phyloP scores from a whole-genome alignment of 306 rosid genomes.

The Begonia loranthoides region DNA sequence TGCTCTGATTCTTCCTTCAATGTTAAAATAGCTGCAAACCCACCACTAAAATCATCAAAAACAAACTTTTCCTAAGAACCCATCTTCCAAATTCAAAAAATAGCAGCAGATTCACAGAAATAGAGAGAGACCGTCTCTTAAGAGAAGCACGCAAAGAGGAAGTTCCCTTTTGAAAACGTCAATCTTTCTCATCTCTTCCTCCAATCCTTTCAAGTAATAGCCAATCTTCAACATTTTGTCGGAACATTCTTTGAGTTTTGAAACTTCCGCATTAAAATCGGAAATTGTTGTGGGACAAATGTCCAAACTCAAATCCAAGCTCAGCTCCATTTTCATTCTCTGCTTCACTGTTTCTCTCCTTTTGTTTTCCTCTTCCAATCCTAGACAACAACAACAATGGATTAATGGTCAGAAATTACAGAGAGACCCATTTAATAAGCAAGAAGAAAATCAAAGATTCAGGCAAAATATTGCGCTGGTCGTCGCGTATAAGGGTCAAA shows the following conservation, averaged over 20 bases:
- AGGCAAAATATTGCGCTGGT: conserved; percentile 43
- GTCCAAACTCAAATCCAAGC: conserved; percentile 38
- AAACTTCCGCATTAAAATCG: conserved; percentile 25
- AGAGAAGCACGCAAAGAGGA: conserved; percentile 58
- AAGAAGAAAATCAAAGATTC: conserved; percentile 44
- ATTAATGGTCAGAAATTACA: conserved; percentile 12
- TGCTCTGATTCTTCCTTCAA: conserved; percentile 23
- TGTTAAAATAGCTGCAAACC: too few relatives aligned
- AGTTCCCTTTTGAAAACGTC: conserved; percentile 80
- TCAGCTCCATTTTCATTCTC: conserved; percentile 27
- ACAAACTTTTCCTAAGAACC: too few relatives aligned
- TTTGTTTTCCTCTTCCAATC: neutral
- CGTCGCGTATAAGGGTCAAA: conserved; percentile 52
- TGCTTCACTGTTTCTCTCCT: neutral
- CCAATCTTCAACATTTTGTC: conserved; percentile 34
- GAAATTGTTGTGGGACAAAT: conserved; percentile 44
- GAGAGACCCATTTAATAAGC: conserved; percentile 20
- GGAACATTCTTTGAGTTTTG: conserved; percentile 18
- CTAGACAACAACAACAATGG: conserved; percentile 15
- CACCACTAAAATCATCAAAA: too few relatives aligned
- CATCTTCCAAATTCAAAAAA: too few relatives aligned
- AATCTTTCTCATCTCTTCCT: conserved; percentile 53
- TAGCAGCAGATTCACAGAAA: conserved; percentile 25
- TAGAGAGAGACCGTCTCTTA: conserved; percentile 43
- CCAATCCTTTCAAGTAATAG: conserved; percentile 33